Evolutionary conservation across 495 filamentous ascomycete genomes (phyloP).

Genomic region (Neurospora sp.): DNA sequence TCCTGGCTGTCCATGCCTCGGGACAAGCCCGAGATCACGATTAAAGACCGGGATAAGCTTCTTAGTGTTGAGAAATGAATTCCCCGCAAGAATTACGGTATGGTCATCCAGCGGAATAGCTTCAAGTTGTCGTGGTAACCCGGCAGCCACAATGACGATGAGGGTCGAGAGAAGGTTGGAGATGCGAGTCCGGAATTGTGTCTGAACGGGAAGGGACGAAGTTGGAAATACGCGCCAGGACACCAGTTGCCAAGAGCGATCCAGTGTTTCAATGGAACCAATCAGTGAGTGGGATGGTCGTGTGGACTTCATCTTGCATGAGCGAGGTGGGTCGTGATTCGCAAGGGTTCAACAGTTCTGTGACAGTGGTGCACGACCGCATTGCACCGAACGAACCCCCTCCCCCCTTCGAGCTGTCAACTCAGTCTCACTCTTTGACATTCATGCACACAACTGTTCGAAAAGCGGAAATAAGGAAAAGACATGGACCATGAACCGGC

Average conservation of each 20-base stretch:
- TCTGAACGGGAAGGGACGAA: conserved; percentile 2
- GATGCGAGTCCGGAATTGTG: neutral
- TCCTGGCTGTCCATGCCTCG: neutral
- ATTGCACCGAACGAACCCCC: conserved; percentile 18
- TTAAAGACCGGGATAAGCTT: neutral
- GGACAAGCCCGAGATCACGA: neutral
- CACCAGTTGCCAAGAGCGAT: conserved; percentile 27
- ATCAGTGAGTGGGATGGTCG: conserved; percentile 22
- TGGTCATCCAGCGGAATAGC: neutral
- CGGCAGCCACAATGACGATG: neutral
- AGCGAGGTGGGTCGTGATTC: conserved; percentile 27
- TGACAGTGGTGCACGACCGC: conserved; percentile 14
- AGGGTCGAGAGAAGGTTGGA: neutral
- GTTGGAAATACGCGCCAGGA: conserved; percentile 35
- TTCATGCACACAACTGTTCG: conserved; percentile 11
- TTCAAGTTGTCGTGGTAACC: neutral
- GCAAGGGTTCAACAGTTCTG: conserved; percentile 27
- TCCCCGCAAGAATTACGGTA: neutral
- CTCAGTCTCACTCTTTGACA: conserved; percentile 15
- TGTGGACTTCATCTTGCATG: conserved; percentile 36
- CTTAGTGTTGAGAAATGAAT: neutral
- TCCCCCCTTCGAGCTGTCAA: neutral
- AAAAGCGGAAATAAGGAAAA: neutral
- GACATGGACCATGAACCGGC: neutral
- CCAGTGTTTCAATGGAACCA: conserved; percentile 20